Evolutionary conservation across 495 filamentous ascomycete species (phyloP).

Genomic region (Letharia lupina): DNA sequence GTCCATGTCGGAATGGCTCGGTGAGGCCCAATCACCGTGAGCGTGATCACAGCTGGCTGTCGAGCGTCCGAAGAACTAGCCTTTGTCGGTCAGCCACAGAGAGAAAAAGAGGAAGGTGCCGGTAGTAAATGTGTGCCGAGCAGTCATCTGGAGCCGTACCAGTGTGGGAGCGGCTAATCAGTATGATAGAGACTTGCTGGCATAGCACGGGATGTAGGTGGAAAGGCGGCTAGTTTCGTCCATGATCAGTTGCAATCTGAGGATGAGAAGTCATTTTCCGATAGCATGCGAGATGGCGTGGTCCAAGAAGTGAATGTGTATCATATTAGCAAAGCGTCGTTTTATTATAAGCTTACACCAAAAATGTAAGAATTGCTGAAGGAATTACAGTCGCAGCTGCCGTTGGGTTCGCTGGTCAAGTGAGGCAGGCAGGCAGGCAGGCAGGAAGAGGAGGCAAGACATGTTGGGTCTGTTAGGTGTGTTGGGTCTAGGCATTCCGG

Average conservation of each 20-base stretch:
- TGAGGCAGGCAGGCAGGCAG: no score
- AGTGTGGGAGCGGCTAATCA: background rate
- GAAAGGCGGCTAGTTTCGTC: background rate
- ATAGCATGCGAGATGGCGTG: background rate
- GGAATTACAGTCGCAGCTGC: no score
- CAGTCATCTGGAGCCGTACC: background rate
- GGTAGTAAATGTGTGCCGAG: background rate
- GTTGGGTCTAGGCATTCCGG: no score
- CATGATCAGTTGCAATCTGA: background rate
- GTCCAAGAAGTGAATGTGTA: background rate
- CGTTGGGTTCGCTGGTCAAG: no score
- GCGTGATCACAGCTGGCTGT: background rate
- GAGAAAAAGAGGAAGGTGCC: background rate
- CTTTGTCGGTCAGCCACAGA: background rate
- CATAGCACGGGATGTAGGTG: background rate
- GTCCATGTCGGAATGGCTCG: background rate
- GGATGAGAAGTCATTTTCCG: background rate
- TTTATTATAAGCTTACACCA: background rate
- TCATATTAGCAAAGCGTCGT: background rate
- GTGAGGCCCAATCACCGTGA: background rate
- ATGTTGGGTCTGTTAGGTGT: no score
- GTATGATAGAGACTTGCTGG: background rate
- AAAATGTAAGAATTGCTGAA: no score
- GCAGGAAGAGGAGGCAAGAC: no score
- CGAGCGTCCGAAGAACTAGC: background rate